A percentile compares a stretch with the other conserved stretches of the same genome.
Conservation (phyloP, 305 asterid genomes). For the Fraxinus paxiana region DNA sequence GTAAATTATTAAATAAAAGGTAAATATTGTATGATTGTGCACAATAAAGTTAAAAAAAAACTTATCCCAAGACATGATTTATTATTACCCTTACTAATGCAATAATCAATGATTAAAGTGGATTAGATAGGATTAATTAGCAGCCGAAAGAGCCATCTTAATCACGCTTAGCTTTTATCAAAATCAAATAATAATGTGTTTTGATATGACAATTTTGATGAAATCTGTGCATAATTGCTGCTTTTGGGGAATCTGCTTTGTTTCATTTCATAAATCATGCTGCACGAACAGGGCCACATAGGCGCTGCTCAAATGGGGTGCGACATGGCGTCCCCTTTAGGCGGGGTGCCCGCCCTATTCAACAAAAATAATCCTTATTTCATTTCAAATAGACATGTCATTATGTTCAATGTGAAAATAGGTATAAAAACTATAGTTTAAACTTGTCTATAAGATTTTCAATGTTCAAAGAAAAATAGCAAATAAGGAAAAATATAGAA, state of each 20-base stretch:
- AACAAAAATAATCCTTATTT: not conserved
- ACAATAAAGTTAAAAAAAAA: not conserved
- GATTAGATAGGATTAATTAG: not conserved
- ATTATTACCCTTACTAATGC: not conserved
- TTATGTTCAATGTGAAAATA: not conserved
- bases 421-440: not conserved
- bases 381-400: not conserved
- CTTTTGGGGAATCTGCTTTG: not conserved
- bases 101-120: not conserved
- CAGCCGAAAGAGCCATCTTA: not conserved
- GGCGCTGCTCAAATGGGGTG: no score
- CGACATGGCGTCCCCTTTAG: no score
- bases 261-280: not conserved
- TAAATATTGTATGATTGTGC: not conserved
- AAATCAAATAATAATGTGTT: not conserved
- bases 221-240: not conserved
- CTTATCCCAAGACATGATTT: not conserved
- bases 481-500: no score
- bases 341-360: no score
- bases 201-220: not conserved
- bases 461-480: not conserved
- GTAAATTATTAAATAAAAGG: not conserved
- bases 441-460: not conserved
- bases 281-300: no score
- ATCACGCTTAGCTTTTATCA: not conserved